Evolutionary conservation across 2,329 filamentous ascomycete species (phyloP), one percentile per base, ranked within the genome.

Genomic region (Emmonsiellopsis sp.): DNA sequence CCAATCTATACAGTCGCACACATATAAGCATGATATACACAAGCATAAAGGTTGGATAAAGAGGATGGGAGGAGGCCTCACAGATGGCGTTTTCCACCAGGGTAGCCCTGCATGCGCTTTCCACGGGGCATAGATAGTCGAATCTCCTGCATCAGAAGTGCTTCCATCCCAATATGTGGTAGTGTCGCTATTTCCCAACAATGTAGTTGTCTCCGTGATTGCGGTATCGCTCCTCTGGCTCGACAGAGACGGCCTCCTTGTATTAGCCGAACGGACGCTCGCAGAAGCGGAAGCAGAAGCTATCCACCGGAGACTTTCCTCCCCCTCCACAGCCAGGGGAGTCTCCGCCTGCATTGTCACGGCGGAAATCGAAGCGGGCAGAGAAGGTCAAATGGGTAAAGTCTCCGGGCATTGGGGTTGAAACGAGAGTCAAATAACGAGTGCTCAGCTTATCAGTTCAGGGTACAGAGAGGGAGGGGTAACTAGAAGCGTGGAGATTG

Each of bases 1-100:
- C 79, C 88, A 51, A 94, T 81, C 87, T 88, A 56, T 35, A 11
- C 38, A 53, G 55, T 43, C 46, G 53, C 38, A 57, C 46, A 46
- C 46, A 16, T 31, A 50, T 26, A 31, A 31, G 20, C 53, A 34
- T n/a, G 20, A 30, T 20, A 32, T 32, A 20, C 8, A 40, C 7
- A 20, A 30, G 11, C 5, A n/a, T 9, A 37, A 40, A 32, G 52
- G 54, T 54, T 11, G 48, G 40, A 38, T 51, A 38, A 55, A 42
- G 13, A 35, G 50, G 31, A 41, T 30, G 44, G 20, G 42, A 48
- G 37, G 48, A 35, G 35, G 51, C 62, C 72, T 65, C 68, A 79
- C 78, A 57, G 73, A 79, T 47, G 78, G 74, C 55, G 62, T 70
- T 61, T 75, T 77, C 72, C 75, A 79, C 73, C 70, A 75, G 50